phyloP scores from a whole-genome alignment of 2,329 filamentous ascomycete species.

The Ophiostoma triangulosporum region DNA sequence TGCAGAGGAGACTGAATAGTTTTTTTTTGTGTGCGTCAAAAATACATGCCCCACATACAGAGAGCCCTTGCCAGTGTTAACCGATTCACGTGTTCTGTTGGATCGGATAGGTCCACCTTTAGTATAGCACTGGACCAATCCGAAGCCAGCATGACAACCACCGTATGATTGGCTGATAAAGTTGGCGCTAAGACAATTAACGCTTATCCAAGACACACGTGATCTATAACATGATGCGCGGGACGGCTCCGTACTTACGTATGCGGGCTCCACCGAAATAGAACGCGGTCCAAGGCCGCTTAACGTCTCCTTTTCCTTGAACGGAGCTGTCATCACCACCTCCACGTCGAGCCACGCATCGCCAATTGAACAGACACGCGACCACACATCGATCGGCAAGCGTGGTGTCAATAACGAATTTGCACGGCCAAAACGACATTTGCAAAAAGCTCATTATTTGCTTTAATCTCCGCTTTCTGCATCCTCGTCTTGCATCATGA shows the following conservation, averaged over 20 bases:
- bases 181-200: too few relatives aligned
- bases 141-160: too few relatives aligned
- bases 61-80: conserved; percentile 4
- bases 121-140: too few relatives aligned
- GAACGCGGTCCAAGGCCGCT: not conserved
- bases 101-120: not conserved
- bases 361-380: not conserved
- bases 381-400: not conserved
- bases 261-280: not conserved
- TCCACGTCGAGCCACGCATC: not conserved
- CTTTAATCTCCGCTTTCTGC: not conserved
- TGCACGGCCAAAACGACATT: not conserved
- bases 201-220: not conserved
- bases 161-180: too few relatives aligned
- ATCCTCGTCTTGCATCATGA: not conserved
- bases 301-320: not conserved
- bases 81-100: not conserved
- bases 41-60: conserved; percentile 3
- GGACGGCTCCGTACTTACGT: not conserved
- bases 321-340: not conserved
- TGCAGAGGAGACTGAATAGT: not conserved
- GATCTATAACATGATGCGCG: not conserved
- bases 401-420: not conserved
- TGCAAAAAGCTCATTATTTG: not conserved
- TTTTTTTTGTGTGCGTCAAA: conserved; percentile 6